A percentile compares a stretch with the other conserved stretches of the same genome.
Evolutionary conservation across 495 filamentous ascomycete species (phyloP).

Genomic region (Copromyces sp.): DNA sequence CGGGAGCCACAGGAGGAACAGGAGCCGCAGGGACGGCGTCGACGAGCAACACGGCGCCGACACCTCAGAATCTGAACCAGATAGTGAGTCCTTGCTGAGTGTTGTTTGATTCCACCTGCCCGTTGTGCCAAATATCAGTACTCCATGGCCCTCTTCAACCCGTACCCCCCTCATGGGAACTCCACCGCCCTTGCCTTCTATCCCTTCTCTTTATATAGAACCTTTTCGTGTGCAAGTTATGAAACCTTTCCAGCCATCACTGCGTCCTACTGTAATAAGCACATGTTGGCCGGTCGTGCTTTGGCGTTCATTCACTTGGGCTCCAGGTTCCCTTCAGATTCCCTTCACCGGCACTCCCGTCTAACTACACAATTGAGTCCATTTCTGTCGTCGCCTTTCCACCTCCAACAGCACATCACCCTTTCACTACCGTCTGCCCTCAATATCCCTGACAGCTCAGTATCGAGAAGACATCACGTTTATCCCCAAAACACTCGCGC

Average conservation of each 20-base stretch:
- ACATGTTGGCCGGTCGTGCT: neutral
- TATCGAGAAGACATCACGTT: neutral
- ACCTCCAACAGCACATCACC: neutral
- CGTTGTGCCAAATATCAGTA: neutral
- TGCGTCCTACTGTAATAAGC: neutral
- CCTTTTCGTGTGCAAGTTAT: neutral
- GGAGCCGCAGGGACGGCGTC: conserved; percentile 17
- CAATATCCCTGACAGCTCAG: neutral
- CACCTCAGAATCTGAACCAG: conserved; percentile 85
- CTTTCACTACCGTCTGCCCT: neutral
- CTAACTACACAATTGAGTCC: neutral
- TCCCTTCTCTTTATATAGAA: neutral
- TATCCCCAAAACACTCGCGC: neutral
- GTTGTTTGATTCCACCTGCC: conserved; percentile 8
- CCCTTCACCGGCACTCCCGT: neutral
- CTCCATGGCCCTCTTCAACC: neutral
- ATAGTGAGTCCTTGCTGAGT: conserved; percentile 49
- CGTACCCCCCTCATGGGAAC: neutral
- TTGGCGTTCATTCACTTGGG: neutral
- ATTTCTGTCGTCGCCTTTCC: neutral
- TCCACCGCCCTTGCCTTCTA: neutral
- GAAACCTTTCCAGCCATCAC: neutral
- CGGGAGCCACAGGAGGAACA: conserved; percentile 10
- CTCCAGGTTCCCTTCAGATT: neutral
- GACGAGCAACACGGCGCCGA: conserved; percentile 40